Conservation (phyloP, 331 rosid species). For the Arachis monticola region DNA sequence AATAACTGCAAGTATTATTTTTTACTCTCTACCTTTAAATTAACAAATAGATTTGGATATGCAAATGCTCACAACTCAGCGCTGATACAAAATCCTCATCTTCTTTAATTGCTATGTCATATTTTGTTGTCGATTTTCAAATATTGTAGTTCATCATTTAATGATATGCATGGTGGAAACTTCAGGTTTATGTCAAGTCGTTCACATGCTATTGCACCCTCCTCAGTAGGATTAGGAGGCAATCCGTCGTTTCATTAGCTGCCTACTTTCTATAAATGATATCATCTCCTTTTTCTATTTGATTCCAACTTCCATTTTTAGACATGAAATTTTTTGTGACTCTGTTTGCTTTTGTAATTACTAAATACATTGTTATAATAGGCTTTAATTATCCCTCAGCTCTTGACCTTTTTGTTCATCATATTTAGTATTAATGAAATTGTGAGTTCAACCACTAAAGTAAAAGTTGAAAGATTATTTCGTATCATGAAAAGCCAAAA, state of each 20-base stretch:
- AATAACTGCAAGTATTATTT: too few species aligned
- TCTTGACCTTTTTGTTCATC: neutral
- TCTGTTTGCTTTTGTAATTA: neutral
- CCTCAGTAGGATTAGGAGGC: conserved; percentile 1
- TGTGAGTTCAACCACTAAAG: neutral
- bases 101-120: too few species aligned
- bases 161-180: conserved; percentile 3
- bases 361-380: too few species aligned
- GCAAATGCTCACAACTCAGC: too few species aligned
- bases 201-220: conserved; percentile 24
- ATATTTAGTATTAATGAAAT: neutral
- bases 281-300: neutral
- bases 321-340: neutral
- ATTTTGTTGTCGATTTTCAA: neutral
- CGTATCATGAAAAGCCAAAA: neutral
- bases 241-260: conserved; percentile 22
- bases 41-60: too few species aligned
- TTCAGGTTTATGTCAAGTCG: conserved; percentile 39
- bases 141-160: neutral
- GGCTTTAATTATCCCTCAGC: conserved; percentile 5
- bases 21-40: too few species aligned
- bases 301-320: conserved; percentile 4
- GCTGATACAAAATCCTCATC: too few species aligned
- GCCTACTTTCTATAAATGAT: conserved; percentile 17
- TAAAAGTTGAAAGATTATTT: conserved; percentile 3